phyloP scores from a whole-genome alignment of 441 rosid species.

The Dalechampia spathulata region DNA sequence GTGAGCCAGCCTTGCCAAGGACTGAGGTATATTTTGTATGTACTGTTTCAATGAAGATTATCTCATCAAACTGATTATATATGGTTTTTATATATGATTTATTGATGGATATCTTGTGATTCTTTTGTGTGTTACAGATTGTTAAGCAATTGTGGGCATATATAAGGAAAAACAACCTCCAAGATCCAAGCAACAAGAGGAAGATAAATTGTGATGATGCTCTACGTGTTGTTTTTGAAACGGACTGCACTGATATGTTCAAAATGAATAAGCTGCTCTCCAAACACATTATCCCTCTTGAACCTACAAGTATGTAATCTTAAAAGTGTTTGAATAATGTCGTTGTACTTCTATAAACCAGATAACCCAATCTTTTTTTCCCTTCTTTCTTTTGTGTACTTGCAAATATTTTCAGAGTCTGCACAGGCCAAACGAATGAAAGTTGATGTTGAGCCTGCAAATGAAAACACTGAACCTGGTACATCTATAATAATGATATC shows the following conservation, averaged over 20 bases:
- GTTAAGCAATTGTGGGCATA: conserved; percentile 98
- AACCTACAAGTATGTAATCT: conserved; percentile 53
- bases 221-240: conserved; percentile 81
- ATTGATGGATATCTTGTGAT: conserved; percentile 1
- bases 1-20: conserved; percentile 90
- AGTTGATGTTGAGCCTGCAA: conserved; percentile 45
- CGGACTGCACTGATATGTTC: conserved; percentile 98
- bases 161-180: conserved; percentile 93
- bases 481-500: conserved; percentile 17
- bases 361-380: too few species aligned
- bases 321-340: neutral
- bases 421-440: conserved; percentile 55
- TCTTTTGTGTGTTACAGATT: conserved; percentile 42
- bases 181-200: conserved; percentile 96
- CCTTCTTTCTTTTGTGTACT: neutral
- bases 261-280: conserved; percentile 92
- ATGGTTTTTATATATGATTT: too few species aligned
- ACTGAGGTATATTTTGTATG: conserved; percentile 51
- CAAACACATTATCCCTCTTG: conserved; percentile 83
- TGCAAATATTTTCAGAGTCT: conserved; percentile 42
- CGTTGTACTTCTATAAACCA: too few species aligned
- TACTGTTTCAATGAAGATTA: neutral
- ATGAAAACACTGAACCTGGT: conserved; percentile 28
- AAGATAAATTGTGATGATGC: conserved; percentile 93
- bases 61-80: too few species aligned